Conservation (phyloP, 495 filamentous ascomycete genomes). For the Entonaema liquescens region DNA sequence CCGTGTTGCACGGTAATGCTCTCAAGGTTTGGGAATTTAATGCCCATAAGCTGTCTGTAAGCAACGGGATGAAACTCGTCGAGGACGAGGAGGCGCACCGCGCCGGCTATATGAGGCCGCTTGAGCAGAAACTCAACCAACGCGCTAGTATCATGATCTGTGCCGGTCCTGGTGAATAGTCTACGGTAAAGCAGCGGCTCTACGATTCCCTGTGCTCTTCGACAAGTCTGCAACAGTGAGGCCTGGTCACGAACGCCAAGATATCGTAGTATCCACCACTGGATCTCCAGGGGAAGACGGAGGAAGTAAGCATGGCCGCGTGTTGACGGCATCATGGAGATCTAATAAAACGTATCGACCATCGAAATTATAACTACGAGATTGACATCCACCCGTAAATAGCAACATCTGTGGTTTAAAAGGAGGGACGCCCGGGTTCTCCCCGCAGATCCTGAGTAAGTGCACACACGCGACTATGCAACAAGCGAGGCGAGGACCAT, state of each 20-base stretch:
- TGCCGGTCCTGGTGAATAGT: slow-evolving; percentile 14
- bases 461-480: slow-evolving; percentile 18
- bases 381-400: not conserved
- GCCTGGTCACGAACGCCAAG: slow-evolving; percentile 22
- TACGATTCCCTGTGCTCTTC: slow-evolving; percentile 11
- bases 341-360: not conserved
- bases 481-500: slow-evolving; percentile 27
- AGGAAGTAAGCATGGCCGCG: slow-evolving; percentile 10
- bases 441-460: slow-evolving; percentile 28
- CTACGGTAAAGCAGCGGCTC: slow-evolving; percentile 31
- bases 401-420: slow-evolving; percentile 5
- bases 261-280: slow-evolving; percentile 36
- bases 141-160: slow-evolving; percentile 18
- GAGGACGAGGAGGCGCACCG: slow-evolving; percentile 23
- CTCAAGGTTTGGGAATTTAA: slow-evolving; percentile 32
- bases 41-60: slow-evolving; percentile 33
- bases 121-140: slow-evolving; percentile 21
- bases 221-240: slow-evolving; percentile 24
- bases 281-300: slow-evolving; percentile 29
- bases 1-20: slow-evolving; percentile 31
- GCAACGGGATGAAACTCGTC: slow-evolving; percentile 38
- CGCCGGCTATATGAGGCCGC: slow-evolving; percentile 21
- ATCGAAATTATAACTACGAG: not conserved
- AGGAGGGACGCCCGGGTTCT: slow-evolving; percentile 23
- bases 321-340: slow-evolving; percentile 9